Base-by-base conservation (phyloP, 2,329 filamentous ascomycete genomes). In the Phaeoacremonium minimum region DNA sequence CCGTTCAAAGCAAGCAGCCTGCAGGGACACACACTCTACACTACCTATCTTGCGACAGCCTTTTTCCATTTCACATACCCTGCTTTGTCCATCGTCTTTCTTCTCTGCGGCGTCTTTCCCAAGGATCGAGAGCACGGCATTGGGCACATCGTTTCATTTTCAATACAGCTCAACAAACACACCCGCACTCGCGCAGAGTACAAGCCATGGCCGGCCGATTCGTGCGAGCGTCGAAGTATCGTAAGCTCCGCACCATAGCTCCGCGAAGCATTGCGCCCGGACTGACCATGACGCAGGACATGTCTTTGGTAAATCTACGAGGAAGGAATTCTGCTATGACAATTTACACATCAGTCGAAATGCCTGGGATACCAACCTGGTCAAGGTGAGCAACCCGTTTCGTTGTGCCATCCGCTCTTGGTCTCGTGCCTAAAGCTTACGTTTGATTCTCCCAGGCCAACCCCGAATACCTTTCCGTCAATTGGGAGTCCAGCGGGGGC, bases 321-420 rank as follows among this genome's bases (percentile, higher is more conserved):
- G 87, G 67, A 96, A 95, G 78, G 93, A 98, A 64, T 87, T 87
- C 77, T 96, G 90, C 74, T 98, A 97, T 69, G 93, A 98, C 66
- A 97, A 97, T 66, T 73, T 98, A 51, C 87, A 88, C 61, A 88
- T 98, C 65, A 96, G 89, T 57, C 87, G 85, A 66, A 98, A 98
- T 81, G 93, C 93, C 38, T 98, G 93, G 93, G 93, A 98, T 65
- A 96, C 90, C 56, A 98, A 98, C 70, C 72, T 98, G 57, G 78
- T 97, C 69, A 97, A 97, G 84, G 89, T 94, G 64, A 61, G 74
- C 36, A 18, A 36, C 15, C 19, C n/a, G n/a, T n/a, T n/a, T n/a
- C n/a, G n/a, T n/a, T n/a, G n/a, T n/a, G n/a, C n/a, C n/a, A n/a
- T n/a, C n/a, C n/a, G n/a, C n/a, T n/a, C n/a, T n/a, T n/a, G n/a